Base-by-base conservation (phyloP, 202 grass and related monocot genomes). In the Elaeis oleifera region DNA sequence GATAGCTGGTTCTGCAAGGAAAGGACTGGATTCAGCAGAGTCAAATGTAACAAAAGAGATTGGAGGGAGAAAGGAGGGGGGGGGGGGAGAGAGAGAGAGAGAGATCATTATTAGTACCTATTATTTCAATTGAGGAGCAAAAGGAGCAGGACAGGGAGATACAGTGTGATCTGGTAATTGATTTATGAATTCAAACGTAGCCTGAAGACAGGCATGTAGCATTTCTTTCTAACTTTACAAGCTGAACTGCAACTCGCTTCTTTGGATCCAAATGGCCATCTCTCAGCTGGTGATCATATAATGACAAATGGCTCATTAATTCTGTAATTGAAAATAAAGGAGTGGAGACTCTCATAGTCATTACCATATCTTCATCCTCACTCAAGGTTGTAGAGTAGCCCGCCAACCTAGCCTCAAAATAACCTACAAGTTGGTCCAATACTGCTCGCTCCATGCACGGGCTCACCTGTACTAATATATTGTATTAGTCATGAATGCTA, bases 361-460 rank as follows among this genome's bases (percentile, higher is more conserved):
- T 84, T 91, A 97, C 94, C 88, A 86, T 83, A 71, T 54, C 51
- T 75, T 97, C 94, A 86, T 97, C 88, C 55, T 97, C 79, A 62
- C 71, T 81, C 61, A 97, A 84, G 32, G 72, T 84, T 54, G 82
- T 86, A 19, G 94, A 82, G 72, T 97, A 97, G 76, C 68, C 68
- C 67, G 74, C 71, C 88, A 97, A 92, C 19, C 88, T 80, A 76
- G 80, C 85, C 74, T 89, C 73, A 56, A 97, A 82, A 79, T 92
- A 92, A 56, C 49, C 70, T 79, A 84, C 78, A 72, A 97, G 88
- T 84, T 97, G 94, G 76, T 97, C 94, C 57, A 97, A 71, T 58
- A 97, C 94, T 26, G 94, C 94, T 78, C 88, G 76, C 59, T 97
- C 94, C 77, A 87, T 80, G 70, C 94, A 97, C 54, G 94, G 74